phyloP scores from a whole-genome alignment of 495 filamentous ascomycete species.

The Xylaria sp. region DNA sequence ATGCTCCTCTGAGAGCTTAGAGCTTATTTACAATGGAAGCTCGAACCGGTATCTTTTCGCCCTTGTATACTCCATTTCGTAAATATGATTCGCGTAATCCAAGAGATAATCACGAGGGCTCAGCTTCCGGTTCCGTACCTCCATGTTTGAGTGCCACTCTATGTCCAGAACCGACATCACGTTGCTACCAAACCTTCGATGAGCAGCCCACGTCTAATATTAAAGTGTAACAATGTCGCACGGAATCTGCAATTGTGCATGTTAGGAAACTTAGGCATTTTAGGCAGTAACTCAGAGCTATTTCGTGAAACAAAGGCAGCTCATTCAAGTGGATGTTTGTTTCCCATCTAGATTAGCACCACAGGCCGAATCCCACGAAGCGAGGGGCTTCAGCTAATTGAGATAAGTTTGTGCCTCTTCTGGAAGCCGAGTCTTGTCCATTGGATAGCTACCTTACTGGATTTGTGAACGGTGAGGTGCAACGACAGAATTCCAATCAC shows the following conservation, averaged over 20 bases:
- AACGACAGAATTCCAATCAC: neutral
- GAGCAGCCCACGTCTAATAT: neutral
- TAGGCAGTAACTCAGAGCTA: neutral
- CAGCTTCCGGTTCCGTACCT: neutral
- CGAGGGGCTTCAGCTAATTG: neutral
- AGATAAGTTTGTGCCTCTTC: neutral
- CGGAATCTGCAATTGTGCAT: neutral
- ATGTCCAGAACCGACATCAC: neutral
- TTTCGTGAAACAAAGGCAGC: neutral
- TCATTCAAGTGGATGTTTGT: neutral
- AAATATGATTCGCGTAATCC: neutral
- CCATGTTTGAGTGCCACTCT: neutral
- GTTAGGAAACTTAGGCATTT: neutral
- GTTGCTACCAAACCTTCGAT: neutral
- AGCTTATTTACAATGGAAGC: neutral
- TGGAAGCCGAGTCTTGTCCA: neutral
- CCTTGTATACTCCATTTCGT: neutral
- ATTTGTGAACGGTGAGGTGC: conserved; percentile 9
- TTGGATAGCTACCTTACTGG: neutral
- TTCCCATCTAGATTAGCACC: neutral
- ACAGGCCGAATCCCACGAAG: neutral
- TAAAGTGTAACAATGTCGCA: neutral
- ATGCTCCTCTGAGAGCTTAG: neutral
- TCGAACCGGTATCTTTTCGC: neutral
- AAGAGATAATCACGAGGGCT: neutral